Conservation (phyloP, 441 rosid species). For the Raphanus hybrid region DNA sequence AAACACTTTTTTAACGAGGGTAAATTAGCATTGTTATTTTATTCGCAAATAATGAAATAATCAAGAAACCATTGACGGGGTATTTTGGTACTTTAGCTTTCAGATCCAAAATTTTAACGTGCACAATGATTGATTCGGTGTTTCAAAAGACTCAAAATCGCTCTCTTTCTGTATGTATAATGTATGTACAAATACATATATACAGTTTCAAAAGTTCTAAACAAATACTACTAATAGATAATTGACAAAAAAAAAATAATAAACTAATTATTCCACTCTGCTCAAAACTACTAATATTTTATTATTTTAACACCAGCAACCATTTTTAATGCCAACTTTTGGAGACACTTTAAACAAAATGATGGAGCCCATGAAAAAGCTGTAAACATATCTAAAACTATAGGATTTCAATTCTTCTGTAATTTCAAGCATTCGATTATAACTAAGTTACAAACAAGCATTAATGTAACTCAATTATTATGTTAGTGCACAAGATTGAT, state of each 20-base stretch:
- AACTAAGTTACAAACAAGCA: not conserved
- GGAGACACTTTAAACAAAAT: constrained; percentile 28
- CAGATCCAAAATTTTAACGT: constrained; percentile 28
- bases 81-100: constrained; percentile 6
- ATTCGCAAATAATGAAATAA: not conserved
- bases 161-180: not conserved
- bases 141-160: constrained; percentile 18
- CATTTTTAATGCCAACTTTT: constrained; percentile 39
- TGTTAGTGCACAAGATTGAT: not conserved
- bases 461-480: not conserved
- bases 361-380: constrained; percentile 41
- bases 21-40: no score
- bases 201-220: not conserved
- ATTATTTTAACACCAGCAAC: constrained; percentile 23
- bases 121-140: constrained; percentile 2
- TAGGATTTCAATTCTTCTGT: constrained; percentile 9
- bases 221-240: not conserved
- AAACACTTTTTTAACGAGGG: no score
- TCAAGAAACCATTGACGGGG: constrained; percentile 13
- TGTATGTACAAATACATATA: not conserved
- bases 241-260: constrained; percentile 23
- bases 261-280: constrained; percentile 25
- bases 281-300: constrained; percentile 7
- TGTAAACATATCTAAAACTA: constrained; percentile 29
- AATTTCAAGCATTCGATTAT: not conserved